Conservation (phyloP, 169 alveolate species). For the Cryptosporidium sp. region DNA sequence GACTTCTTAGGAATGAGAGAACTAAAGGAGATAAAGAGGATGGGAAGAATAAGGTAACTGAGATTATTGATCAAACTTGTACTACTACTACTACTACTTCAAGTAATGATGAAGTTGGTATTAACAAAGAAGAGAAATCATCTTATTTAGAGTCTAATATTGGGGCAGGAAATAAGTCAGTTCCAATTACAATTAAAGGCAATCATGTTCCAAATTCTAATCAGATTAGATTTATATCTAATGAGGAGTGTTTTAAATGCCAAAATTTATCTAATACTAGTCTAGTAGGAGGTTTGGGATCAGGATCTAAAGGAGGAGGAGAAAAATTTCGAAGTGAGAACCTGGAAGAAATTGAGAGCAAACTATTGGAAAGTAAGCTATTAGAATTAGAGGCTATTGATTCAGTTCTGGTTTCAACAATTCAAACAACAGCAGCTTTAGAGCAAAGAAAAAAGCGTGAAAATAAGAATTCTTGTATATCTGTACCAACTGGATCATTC, state of each 20-base stretch:
- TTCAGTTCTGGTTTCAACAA: constrained; percentile 66
- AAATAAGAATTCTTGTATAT: constrained; percentile 30
- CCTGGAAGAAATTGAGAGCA: neutral
- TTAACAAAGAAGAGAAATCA: neutral
- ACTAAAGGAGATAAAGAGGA: neutral
- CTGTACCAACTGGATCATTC: constrained; percentile 65
- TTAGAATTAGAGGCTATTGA: constrained; percentile 70
- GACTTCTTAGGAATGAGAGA: constrained; percentile 49
- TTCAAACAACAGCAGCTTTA: constrained; percentile 72
- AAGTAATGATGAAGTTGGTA: neutral
- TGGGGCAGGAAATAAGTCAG: neutral
- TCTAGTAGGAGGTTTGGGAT: neutral
- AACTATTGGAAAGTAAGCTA: constrained; percentile 22
- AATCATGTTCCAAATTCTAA: constrained; percentile 68
- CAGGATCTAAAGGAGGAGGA: neutral
- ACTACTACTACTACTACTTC: neutral
- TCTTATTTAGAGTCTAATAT: neutral
- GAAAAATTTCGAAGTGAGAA: neutral
- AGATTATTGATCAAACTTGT: neutral
- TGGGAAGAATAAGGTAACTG: neutral
- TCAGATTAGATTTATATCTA: constrained; percentile 53
- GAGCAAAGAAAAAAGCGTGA: constrained; percentile 67
- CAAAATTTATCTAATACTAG: neutral
- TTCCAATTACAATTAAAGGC: constrained; percentile 52
- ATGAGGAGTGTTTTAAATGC: neutral